These are phyloP conservation scores for Solanum neorickii DNA, from an alignment of 257 asterid genomes.

Conservation along the genomic window DNA sequence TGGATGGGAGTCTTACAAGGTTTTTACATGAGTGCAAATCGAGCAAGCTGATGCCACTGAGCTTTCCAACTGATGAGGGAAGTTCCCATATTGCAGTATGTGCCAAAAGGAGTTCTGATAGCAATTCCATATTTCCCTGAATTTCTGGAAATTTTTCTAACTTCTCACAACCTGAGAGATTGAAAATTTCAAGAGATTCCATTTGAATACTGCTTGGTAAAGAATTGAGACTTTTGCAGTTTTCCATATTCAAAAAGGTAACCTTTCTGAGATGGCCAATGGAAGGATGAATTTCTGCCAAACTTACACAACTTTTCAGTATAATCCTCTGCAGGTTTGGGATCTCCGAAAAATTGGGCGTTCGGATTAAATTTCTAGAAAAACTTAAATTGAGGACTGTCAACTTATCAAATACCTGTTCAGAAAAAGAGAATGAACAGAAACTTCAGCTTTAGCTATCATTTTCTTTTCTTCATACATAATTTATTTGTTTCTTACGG, in stretches of 20 bases:
- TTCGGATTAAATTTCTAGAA: not conserved
- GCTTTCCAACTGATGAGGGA: not conserved
- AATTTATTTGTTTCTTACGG: no score
- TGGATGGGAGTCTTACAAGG: not conserved
- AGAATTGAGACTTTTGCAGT: not conserved
- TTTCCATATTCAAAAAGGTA: not conserved
- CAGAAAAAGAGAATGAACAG: not conserved
- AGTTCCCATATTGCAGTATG: not conserved
- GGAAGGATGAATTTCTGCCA: not conserved
- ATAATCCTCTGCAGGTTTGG: not conserved
- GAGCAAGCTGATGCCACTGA: not conserved
- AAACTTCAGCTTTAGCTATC: not conserved
- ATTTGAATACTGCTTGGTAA: not conserved
- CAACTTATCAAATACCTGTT: not conserved
- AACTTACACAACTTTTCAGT: not conserved
- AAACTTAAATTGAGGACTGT: not conserved
- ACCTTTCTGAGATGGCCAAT: not conserved
- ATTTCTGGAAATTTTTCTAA: not conserved
- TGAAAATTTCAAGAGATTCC: not conserved
- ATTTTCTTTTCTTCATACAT: not conserved
- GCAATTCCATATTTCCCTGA: not conserved
- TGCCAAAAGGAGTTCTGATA: not conserved
- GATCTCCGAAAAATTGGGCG: not conserved
- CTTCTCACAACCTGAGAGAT: not conserved
- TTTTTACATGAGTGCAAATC: not conserved